These are phyloP conservation scores for Phytopythium aichiense DNA, from an alignment of 352 stramenopile genomes.

Conservation along the genomic window DNA sequence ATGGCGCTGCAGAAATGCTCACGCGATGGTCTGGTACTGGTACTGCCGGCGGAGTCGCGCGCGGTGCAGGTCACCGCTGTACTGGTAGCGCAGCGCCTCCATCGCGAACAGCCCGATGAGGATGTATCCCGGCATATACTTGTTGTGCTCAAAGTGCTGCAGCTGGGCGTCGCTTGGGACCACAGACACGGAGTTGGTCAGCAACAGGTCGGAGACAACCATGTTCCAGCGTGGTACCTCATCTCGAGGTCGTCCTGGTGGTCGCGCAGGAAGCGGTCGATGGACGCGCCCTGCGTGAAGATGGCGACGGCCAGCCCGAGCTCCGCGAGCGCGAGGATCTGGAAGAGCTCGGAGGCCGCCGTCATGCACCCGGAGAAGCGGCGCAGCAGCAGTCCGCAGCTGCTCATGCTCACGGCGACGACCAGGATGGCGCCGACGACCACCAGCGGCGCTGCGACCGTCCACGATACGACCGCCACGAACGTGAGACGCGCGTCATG, in stretches of 20 bases:
- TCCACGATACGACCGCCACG: neutral
- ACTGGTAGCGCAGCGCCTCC: slow-evolving; percentile 77
- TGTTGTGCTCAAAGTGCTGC: slow-evolving; percentile 54
- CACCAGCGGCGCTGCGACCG: slow-evolving; percentile 39
- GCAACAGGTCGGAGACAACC: neutral
- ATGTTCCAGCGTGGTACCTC: slow-evolving; percentile 19
- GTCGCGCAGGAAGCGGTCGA: slow-evolving; percentile 65
- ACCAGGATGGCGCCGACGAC: slow-evolving; percentile 47
- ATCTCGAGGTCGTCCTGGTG: slow-evolving; percentile 67
- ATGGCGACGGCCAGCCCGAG: slow-evolving; percentile 72
- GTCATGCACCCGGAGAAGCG: slow-evolving; percentile 44
- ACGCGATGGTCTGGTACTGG: slow-evolving; percentile 45
- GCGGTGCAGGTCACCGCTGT: slow-evolving; percentile 54
- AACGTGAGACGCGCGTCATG: neutral
- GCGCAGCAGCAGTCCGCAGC: slow-evolving; percentile 50
- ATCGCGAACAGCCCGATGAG: slow-evolving; percentile 62
- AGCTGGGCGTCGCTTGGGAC: slow-evolving; percentile 35
- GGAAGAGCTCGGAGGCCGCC: slow-evolving; percentile 50
- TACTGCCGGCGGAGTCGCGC: slow-evolving; percentile 39
- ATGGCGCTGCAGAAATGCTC: neutral
- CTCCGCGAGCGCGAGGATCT: slow-evolving; percentile 63
- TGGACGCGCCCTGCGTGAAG: slow-evolving; percentile 57
- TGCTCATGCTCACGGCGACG: slow-evolving; percentile 52
- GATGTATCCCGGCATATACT: slow-evolving; percentile 71
- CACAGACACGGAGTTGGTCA: neutral